Percentiles rank a stretch among this genome's conserved stretches.
Conservation (phyloP, 495 filamentous ascomycete species). For the Neurospora intermedia region DNA sequence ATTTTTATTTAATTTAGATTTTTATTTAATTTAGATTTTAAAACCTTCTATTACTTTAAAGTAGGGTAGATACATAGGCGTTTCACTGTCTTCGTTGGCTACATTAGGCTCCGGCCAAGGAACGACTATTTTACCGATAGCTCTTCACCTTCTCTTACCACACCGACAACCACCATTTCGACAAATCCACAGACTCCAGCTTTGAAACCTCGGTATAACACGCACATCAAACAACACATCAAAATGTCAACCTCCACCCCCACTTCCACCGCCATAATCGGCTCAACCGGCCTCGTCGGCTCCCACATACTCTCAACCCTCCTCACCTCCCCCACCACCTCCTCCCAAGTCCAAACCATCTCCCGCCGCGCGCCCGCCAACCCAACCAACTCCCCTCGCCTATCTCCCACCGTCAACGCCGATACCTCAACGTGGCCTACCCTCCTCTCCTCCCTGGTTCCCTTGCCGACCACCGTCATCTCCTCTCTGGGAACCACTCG, state of each 20-base stretch:
- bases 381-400: slow-evolving; percentile 31
- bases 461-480: slow-evolving; percentile 49
- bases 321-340: slow-evolving; percentile 31
- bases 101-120: no score
- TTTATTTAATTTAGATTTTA: no score
- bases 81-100: no score
- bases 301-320: slow-evolving; percentile 46
- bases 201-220: background rate
- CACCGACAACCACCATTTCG: background rate
- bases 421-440: slow-evolving; percentile 46
- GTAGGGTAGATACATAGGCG: no score
- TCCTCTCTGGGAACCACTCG: slow-evolving; percentile 60
- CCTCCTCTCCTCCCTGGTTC: slow-evolving; percentile 40
- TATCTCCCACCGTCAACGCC: slow-evolving; percentile 35
- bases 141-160: background rate
- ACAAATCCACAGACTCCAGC: background rate
- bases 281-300: slow-evolving; percentile 48
- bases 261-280: slow-evolving; percentile 35
- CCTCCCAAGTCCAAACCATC: slow-evolving; percentile 43
- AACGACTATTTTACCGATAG: no score
- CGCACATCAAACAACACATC: background rate
- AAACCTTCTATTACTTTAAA: no score
- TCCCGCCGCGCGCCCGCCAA: slow-evolving; percentile 41
- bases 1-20: no score
- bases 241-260: background rate